These are phyloP conservation scores for Fusarium armeniacum DNA, from an alignment of 2,329 filamentous ascomycete species.

Conservation along the genomic window DNA sequence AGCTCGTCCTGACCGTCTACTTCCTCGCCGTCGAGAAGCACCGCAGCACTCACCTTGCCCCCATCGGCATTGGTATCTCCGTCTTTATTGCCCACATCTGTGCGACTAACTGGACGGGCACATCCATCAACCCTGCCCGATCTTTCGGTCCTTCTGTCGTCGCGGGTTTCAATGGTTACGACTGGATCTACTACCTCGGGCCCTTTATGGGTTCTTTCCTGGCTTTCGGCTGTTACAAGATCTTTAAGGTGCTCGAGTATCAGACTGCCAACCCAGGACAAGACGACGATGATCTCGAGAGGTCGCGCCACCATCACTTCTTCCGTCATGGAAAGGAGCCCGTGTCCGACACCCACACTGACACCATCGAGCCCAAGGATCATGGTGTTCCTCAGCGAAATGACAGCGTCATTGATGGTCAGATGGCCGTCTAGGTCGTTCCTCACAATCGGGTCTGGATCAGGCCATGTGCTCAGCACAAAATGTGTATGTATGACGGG, in stretches of 20 bases:
- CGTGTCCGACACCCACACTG: constrained; percentile 33
- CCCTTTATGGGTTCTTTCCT: constrained; percentile 65
- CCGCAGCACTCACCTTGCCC: constrained; percentile 77
- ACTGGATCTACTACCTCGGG: constrained; percentile 70
- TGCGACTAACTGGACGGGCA: constrained; percentile 63
- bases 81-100: constrained; percentile 72
- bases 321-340: constrained; percentile 20
- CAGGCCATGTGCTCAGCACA: constrained; percentile 12
- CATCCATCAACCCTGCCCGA: constrained; percentile 65
- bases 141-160: constrained; percentile 65
- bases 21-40: constrained; percentile 82
- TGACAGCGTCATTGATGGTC: constrained; percentile 44
- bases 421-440: constrained; percentile 29
- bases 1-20: constrained; percentile 74
- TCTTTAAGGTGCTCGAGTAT: constrained; percentile 67
- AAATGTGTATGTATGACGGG: constrained; percentile 23
- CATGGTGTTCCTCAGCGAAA: constrained; percentile 29
- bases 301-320: constrained; percentile 11
- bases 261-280: constrained; percentile 65
- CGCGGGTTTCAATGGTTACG: constrained; percentile 60
- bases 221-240: constrained; percentile 64
- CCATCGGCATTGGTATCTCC: constrained; percentile 78
- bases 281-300: constrained; percentile 57
- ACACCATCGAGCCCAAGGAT: constrained; percentile 38
- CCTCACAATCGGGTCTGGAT: neutral